These are phyloP conservation scores for Jaltomata sinuosa DNA, from an alignment of 257 asterid species.

Conservation along the genomic window DNA sequence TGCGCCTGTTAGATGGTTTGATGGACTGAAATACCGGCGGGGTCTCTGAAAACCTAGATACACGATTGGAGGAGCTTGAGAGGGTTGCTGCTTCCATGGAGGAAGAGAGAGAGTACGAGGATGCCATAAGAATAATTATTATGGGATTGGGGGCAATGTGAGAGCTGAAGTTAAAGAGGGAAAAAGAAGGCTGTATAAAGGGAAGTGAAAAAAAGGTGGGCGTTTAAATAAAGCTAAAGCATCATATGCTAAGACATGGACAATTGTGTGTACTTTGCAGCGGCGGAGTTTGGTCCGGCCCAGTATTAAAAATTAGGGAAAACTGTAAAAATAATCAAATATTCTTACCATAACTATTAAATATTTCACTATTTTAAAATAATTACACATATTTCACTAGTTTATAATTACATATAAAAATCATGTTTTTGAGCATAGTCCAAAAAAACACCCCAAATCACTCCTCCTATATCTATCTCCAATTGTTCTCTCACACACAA, in stretches of 20 bases:
- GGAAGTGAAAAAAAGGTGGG: background rate
- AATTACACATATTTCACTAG: no score
- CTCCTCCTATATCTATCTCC: no score
- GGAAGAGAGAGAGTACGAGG: constrained; percentile 20
- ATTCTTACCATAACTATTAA: no score
- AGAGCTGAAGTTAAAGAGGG: background rate
- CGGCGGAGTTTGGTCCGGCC: background rate
- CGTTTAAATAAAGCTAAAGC: background rate
- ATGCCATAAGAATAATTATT: constrained; percentile 6
- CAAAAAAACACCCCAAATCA: no score
- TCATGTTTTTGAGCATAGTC: no score
- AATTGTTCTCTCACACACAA: no score
- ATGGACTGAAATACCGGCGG: constrained; percentile 1
- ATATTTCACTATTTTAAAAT: no score
- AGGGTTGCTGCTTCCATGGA: constrained; percentile 56
- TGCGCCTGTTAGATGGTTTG: background rate
- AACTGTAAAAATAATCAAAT: no score
- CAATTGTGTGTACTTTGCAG: background rate
- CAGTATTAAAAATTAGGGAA: no score
- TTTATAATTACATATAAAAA: no score
- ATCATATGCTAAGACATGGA: background rate
- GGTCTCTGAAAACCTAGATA: constrained; percentile 26
- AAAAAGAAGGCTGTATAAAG: background rate
- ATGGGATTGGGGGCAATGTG: background rate
- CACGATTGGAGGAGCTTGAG: constrained; percentile 29